phyloP scores from a whole-genome alignment of 352 stramenopile genomes.

The Pythium utonaiense region DNA sequence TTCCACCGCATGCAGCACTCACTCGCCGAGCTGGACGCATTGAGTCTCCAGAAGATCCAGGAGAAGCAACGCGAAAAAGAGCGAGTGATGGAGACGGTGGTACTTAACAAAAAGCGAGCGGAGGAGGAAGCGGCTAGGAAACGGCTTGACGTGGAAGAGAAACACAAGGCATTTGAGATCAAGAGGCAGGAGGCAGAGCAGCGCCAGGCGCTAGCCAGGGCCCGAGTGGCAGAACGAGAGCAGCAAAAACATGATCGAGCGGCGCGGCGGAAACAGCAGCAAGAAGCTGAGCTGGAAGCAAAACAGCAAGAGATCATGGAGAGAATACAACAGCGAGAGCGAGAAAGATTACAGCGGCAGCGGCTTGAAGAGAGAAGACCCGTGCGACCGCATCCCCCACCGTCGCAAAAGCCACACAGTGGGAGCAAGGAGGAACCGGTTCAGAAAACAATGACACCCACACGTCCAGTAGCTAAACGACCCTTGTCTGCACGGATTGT shows the following conservation, averaged over 20 bases:
- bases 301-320: slow-evolving; percentile 28
- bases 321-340: slow-evolving; percentile 15
- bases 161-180: slow-evolving; percentile 9
- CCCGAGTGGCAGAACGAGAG: not conserved
- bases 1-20: slow-evolving; percentile 43
- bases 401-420: no score
- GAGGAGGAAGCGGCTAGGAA: not conserved
- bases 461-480: slow-evolving; percentile 2
- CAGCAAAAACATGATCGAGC: slow-evolving; percentile 14
- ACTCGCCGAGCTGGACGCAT: slow-evolving; percentile 28
- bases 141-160: slow-evolving; percentile 10
- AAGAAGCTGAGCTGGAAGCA: slow-evolving; percentile 18
- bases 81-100: slow-evolving; percentile 32
- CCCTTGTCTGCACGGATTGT: slow-evolving; percentile 30
- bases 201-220: not conserved
- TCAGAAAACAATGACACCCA: slow-evolving; percentile 3
- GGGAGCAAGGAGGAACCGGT: slow-evolving; percentile 20
- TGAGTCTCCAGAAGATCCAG: slow-evolving; percentile 30
- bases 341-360: slow-evolving; percentile 18
- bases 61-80: slow-evolving; percentile 28
- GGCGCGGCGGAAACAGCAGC: slow-evolving; percentile 6
- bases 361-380: not conserved
- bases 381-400: not conserved
- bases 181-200: slow-evolving; percentile 1
- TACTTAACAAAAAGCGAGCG: slow-evolving; percentile 27